Evolutionary conservation across 331 rosid genomes (phyloP), one percentile per base, ranked within the genome.

Genomic region (Telfairia occidentalis): DNA sequence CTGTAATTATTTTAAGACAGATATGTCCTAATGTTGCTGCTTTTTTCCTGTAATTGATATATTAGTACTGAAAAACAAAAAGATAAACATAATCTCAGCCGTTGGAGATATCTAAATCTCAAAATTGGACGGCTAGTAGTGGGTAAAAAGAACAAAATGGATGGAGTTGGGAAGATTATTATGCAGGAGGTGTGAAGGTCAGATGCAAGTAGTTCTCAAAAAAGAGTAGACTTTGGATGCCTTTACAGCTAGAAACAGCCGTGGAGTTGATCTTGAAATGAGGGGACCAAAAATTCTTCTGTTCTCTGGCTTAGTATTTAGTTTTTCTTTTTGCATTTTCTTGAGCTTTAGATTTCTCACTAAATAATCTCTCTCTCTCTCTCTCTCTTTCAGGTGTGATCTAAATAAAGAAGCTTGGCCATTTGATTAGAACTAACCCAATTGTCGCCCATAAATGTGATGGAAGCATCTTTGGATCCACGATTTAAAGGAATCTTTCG

Each of bases 171-270:
- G 35, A 29, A 60, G 66, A 58, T 58, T 58, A 12, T 38, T 29
- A 58, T 2, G 11, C 65, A 4, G 37, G 3, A 28, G n/a, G 42
- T 7, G 12, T 60, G 38, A 60, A 29, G 26, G 67, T 32, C 71
- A 34, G 24, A 2, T 18, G 43, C 24, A 34, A 46, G 43, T 63
- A 63, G 71, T 32, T 63, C 46, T 63, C 71, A 35, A 16, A 63
- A 34, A 69, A 46, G 16, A 28, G 28, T 19, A 9, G 18, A 29
- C 43, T 71, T 46, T 28, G 76, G 60, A 71, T 71, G 29, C 60
- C 45, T 71, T 69, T 71, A 71, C 76, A 71, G 60, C 76, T 71
- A 48, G 76, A 30, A 49, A 71, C 29, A 71, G 76, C 76, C 76
- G 19, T 18, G 28, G 26, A 71, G 9, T 71, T 29, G 58, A 70